Base-by-base conservation (phyloP, 768 basidiomycete genomes). In the Hygrocybe coccinea region DNA sequence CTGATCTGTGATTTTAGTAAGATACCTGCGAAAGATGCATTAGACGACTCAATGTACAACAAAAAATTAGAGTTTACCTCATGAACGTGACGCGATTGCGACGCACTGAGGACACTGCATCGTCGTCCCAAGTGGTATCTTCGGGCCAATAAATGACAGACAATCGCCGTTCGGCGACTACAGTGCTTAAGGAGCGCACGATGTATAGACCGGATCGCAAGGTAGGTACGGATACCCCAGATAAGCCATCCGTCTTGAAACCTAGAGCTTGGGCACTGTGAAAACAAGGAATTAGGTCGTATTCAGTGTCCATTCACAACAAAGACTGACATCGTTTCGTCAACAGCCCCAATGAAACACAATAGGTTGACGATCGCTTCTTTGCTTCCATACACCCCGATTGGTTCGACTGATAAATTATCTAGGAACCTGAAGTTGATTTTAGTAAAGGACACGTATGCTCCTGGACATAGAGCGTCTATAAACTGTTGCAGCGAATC, bases 101-200 rank as follows among this genome's bases (percentile, higher is more conserved):
- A 25, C 71, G 62, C 47, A 80, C 74, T 3, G 79, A 68, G 1
- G 74, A 68, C 5, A 67, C 35, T 0, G 80, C 76, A 12, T 70
- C 66, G 62, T 84, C 81, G 34, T 78, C 63, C 84, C 84, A 85
- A 0, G 83, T 84, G 0, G 67, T 73, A 29, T 79, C 72, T 56
- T 86, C 81, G 0, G 83, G 83, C 84, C 85, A 86, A 54, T 81
- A 84, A 5, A 85, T 59, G 12, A 82, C 72, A 49, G 79, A 81
- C 6, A 79, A 49, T 21, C 69, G 62, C 22, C 70, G 64, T 1
- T 57, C 57, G 1, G 35, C 56, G 11, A 55, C 25, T 19, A 47
- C 43, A 21, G n/a, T 46, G n/a, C 24, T 34, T 17, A 55, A 54
- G 4, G 59, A 19, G n/a, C 67, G 68, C 29, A 74, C 68, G 33